Percentiles rank a stretch among this genome's conserved stretches.
Evolutionary conservation across 1,139 yeast species (phyloP).

Genomic region (Yamadazyma blattariae): DNA sequence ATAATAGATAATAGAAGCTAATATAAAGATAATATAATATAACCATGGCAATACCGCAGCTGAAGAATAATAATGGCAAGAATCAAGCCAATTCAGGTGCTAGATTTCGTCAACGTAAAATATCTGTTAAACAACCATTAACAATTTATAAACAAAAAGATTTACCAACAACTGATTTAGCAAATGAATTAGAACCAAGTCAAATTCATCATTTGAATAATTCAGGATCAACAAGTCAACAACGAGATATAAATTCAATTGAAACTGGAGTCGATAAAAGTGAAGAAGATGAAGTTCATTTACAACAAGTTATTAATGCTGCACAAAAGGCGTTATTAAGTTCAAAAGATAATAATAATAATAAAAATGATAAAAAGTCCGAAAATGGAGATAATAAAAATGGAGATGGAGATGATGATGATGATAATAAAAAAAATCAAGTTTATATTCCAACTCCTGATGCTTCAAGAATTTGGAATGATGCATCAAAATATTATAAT

Average conservation of each 20-base stretch:
- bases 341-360: constrained; percentile 19
- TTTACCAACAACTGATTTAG: constrained; percentile 67
- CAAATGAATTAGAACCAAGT: constrained; percentile 43
- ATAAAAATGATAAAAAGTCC: constrained; percentile 28
- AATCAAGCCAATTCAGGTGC: constrained; percentile 50
- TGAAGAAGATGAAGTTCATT: constrained; percentile 96
- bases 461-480: constrained; percentile 82
- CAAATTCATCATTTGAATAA: constrained; percentile 42
- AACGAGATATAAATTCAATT: constrained; percentile 82
- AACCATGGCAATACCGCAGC: constrained; percentile 30
- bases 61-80: constrained; percentile 28
- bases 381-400: constrained; percentile 29
- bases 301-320: constrained; percentile 85
- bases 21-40: no score
- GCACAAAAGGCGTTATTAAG: constrained; percentile 59
- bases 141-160: constrained; percentile 77
- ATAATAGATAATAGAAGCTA: no score
- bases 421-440: constrained; percentile 45
- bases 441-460: constrained; percentile 97
- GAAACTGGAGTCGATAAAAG: constrained; percentile 99
- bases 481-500: constrained; percentile 67
- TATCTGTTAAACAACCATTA: constrained; percentile 86
- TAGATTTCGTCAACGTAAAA: constrained; percentile 86
- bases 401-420: constrained; percentile 44
- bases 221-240: constrained; percentile 43